A percentile compares a stretch with the other conserved stretches of the same genome.
Conservation (phyloP, 2,329 filamentous ascomycete genomes). For the Fusarium sp. region DNA sequence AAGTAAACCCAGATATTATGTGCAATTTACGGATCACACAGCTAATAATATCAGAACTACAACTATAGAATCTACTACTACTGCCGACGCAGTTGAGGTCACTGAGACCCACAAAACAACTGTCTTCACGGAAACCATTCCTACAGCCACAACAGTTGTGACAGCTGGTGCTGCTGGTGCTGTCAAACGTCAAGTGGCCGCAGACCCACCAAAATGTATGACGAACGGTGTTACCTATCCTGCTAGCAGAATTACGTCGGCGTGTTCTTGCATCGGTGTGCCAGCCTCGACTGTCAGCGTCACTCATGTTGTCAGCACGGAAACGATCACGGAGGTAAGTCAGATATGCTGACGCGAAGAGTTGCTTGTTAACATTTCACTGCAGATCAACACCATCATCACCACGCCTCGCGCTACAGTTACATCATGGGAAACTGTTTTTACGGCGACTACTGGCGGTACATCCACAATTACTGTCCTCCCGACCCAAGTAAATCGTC, state of each 20-base stretch:
- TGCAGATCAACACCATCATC: not conserved
- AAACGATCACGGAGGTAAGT: not conserved
- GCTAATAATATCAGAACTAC: no score
- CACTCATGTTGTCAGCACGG: not conserved
- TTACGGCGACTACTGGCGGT: not conserved
- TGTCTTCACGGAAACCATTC: not conserved
- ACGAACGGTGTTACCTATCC: not conserved
- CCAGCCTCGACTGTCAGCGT: not conserved
- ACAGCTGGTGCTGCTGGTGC: not conserved
- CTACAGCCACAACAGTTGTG: not conserved
- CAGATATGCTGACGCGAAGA: not conserved
- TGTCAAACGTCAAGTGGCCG: not conserved
- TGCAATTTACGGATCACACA: no score
- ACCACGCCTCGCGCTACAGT: not conserved
- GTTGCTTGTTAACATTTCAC: not conserved
- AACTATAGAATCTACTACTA: not conserved
- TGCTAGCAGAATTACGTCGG: not conserved
- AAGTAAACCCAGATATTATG: not conserved
- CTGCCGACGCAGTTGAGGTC: not conserved
- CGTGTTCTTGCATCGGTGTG: not conserved
- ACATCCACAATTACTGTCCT: not conserved
- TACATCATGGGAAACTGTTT: not conserved
- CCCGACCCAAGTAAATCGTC: not conserved
- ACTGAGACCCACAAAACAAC: not conserved
- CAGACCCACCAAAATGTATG: not conserved